These are phyloP conservation scores for Pyrus hybrid DNA, from an alignment of 331 rosid species.

Conservation along the genomic window DNA sequence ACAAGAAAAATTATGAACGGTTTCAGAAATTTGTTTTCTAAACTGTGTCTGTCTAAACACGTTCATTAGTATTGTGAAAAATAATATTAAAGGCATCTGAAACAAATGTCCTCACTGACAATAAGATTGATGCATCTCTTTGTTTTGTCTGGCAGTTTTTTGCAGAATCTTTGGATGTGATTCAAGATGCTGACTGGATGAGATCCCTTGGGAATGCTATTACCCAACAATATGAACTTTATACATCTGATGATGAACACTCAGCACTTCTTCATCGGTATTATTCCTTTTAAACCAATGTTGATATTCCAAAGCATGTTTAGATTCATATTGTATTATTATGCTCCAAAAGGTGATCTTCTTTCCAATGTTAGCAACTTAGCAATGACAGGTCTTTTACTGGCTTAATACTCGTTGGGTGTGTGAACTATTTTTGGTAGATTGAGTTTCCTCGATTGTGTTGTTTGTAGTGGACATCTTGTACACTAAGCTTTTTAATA, in stretches of 20 bases:
- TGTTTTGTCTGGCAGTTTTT: slow-evolving; percentile 65
- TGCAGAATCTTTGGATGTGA: slow-evolving; percentile 94
- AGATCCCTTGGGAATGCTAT: slow-evolving; percentile 88
- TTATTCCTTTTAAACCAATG: slow-evolving; percentile 18
- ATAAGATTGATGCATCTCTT: slow-evolving; percentile 15
- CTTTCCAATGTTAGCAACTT: neutral
- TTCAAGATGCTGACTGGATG: slow-evolving; percentile 81
- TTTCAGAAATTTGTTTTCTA: neutral
- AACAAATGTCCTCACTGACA: neutral
- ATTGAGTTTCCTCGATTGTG: neutral
- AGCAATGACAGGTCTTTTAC: neutral
- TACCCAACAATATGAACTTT: slow-evolving; percentile 86
- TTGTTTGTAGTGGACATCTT: neutral
- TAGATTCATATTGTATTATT: neutral
- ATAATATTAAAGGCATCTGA: neutral
- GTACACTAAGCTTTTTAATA: too few species aligned
- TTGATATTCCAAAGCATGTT: neutral
- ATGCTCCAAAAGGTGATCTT: neutral
- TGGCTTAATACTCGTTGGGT: neutral
- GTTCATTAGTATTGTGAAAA: neutral
- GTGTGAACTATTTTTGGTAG: neutral
- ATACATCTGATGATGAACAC: slow-evolving; percentile 82
- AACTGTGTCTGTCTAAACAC: neutral
- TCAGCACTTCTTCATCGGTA: slow-evolving; percentile 96
- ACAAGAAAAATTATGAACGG: neutral